A percentile compares a stretch with the other conserved stretches of the same genome.
Evolutionary conservation across 2,329 filamentous ascomycete species (phyloP).

Genomic region (Fusarium sulawesiense): DNA sequence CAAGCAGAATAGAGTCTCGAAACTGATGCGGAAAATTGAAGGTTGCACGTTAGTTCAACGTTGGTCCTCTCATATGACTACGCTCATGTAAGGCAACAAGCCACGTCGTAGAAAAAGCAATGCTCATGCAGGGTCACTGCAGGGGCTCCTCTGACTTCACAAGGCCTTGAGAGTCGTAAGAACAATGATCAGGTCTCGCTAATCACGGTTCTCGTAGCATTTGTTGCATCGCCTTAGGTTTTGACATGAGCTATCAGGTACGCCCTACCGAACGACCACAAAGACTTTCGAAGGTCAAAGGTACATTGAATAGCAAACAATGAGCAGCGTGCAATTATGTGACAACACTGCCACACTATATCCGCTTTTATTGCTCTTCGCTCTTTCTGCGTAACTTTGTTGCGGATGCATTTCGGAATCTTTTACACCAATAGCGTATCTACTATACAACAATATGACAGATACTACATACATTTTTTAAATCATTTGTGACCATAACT

Average conservation of each 20-base stretch:
- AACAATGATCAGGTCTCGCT: not conserved
- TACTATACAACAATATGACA: not conserved
- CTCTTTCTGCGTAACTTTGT: not conserved
- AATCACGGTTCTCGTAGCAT: not conserved
- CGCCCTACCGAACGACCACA: not conserved
- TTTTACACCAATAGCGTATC: not conserved
- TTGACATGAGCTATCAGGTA: not conserved
- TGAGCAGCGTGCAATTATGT: not conserved
- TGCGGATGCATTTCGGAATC: not conserved
- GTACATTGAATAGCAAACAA: not conserved
- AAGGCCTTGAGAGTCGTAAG: not conserved
- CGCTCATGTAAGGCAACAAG: conserved; percentile 19
- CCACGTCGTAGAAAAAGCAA: conserved; percentile 32
- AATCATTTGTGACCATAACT: not conserved
- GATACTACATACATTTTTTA: not conserved
- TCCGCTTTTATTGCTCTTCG: not conserved
- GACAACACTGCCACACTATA: not conserved
- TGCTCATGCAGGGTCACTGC: not conserved
- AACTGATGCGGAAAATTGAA: not conserved
- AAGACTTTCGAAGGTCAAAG: not conserved
- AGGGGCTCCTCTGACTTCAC: not conserved
- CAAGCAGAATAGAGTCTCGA: not conserved
- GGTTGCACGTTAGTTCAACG: not conserved
- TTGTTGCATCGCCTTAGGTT: not conserved
- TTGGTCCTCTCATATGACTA: conserved; percentile 13